phyloP scores from a whole-genome alignment of 352 stramenopile species.

The Phytopythium boreale region DNA sequence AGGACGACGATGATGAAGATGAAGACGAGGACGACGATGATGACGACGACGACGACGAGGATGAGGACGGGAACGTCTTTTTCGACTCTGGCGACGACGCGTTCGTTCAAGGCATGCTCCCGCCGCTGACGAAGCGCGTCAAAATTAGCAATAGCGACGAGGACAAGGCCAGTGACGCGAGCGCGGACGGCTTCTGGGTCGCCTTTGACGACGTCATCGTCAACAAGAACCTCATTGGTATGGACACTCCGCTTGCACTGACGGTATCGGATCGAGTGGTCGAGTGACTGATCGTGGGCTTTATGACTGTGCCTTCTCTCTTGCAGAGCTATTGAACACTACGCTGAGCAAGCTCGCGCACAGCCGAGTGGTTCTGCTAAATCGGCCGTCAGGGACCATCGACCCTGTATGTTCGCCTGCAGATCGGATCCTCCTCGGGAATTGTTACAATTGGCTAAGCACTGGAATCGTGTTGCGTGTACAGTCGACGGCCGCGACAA shows the following conservation, averaged over 20 bases:
- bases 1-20: slow-evolving; percentile 36
- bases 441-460: background rate
- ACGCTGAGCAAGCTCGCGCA: slow-evolving; percentile 62
- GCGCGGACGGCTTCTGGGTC: slow-evolving; percentile 67
- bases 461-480: background rate
- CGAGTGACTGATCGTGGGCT: background rate
- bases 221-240: slow-evolving; percentile 74
- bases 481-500: slow-evolving; percentile 14
- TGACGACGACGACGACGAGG: slow-evolving; percentile 45
- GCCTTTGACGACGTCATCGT: slow-evolving; percentile 61
- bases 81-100: slow-evolving; percentile 63
- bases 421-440: background rate
- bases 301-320: background rate
- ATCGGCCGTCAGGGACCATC: slow-evolving; percentile 36
- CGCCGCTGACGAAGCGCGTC: slow-evolving; percentile 41
- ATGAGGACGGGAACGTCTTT: slow-evolving; percentile 36
- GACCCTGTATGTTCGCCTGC: slow-evolving; percentile 24
- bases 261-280: background rate
- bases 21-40: slow-evolving; percentile 43
- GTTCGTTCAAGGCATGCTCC: slow-evolving; percentile 23
- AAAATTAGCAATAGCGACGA: slow-evolving; percentile 37
- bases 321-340: slow-evolving; percentile 68
- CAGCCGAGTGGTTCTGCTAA: slow-evolving; percentile 47
- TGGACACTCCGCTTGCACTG: background rate
- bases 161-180: slow-evolving; percentile 7